Conservation (phyloP, 768 basidiomycete genomes). For the Suillus ampliporus region DNA sequence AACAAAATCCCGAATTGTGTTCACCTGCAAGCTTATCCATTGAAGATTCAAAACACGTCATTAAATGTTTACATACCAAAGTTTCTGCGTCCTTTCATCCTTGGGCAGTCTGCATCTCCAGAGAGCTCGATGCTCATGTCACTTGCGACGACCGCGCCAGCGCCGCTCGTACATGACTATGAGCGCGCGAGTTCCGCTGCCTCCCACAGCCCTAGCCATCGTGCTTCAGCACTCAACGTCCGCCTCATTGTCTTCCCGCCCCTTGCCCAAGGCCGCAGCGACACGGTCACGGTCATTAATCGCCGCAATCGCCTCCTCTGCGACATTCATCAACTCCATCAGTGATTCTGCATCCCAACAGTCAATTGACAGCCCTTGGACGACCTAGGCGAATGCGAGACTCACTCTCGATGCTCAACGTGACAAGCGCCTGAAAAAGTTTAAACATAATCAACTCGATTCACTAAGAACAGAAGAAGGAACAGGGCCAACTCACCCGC, state of each 20-base stretch:
- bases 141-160: neutral
- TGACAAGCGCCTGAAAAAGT: conserved; percentile 43
- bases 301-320: conserved; percentile 38
- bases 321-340: conserved; percentile 36
- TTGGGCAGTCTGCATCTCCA: neutral
- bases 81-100: neutral
- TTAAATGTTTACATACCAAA: too few relatives aligned
- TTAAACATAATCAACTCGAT: neutral
- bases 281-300: conserved; percentile 38
- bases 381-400: neutral
- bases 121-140: neutral
- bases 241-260: conserved; percentile 8
- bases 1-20: too few relatives aligned
- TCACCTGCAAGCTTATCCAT: too few relatives aligned
- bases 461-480: neutral
- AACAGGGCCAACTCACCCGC: conserved; percentile 38
- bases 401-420: conserved; percentile 54
- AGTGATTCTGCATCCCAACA: conserved; percentile 34
- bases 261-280: conserved; percentile 15
- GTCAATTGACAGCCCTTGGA: neutral
- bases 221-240: neutral
- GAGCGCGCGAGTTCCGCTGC: neutral
- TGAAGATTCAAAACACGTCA: too few relatives aligned
- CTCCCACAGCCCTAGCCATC: neutral
- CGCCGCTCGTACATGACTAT: neutral